Conservation (phyloP, 2,329 filamentous ascomycete genomes). For the Penicillium brasilianum region DNA sequence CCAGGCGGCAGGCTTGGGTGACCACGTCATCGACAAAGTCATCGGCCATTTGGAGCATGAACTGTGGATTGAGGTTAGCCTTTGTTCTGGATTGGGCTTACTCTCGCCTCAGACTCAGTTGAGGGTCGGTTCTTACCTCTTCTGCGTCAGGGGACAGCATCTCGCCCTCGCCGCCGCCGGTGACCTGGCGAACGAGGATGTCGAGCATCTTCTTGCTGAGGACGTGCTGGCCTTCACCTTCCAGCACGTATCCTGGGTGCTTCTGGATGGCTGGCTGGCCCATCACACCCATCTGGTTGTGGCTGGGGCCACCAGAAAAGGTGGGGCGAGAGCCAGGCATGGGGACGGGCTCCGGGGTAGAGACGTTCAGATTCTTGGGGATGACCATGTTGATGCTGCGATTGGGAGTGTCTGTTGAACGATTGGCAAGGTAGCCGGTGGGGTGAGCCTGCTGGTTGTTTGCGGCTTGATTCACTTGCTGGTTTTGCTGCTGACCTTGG, state of each 20-base stretch:
- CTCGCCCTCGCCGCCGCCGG: slow-evolving; percentile 76
- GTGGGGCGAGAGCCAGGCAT: slow-evolving; percentile 80
- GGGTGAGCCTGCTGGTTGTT: slow-evolving; percentile 48
- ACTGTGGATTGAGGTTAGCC: slow-evolving; percentile 56
- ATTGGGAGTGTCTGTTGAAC: slow-evolving; percentile 44
- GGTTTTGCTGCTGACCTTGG: slow-evolving; percentile 29
- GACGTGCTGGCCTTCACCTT: slow-evolving; percentile 89
- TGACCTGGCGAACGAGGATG: slow-evolving; percentile 91
- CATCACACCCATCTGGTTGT: slow-evolving; percentile 79
- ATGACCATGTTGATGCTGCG: slow-evolving; percentile 75
- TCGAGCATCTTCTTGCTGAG: slow-evolving; percentile 98
- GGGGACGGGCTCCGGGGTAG: slow-evolving; percentile 73
- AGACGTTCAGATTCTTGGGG: slow-evolving; percentile 76
- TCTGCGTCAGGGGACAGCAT: slow-evolving; percentile 89
- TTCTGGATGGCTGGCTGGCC: slow-evolving; percentile 84
- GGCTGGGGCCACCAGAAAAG: slow-evolving; percentile 74
- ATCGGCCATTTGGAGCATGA: slow-evolving; percentile 85
- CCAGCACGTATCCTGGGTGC: slow-evolving; percentile 81
- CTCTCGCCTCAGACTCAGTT: slow-evolving; percentile 6
- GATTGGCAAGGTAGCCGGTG: slow-evolving; percentile 48
- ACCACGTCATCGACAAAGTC: slow-evolving; percentile 94
- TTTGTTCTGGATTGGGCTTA: background rate
- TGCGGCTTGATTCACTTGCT: slow-evolving; percentile 37
- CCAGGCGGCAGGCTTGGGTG: slow-evolving; percentile 82
- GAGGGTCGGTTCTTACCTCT: slow-evolving; percentile 67